phyloP scores from a whole-genome alignment of 2,329 filamentous ascomycete genomes.

The Dactylellina drechsleri region DNA sequence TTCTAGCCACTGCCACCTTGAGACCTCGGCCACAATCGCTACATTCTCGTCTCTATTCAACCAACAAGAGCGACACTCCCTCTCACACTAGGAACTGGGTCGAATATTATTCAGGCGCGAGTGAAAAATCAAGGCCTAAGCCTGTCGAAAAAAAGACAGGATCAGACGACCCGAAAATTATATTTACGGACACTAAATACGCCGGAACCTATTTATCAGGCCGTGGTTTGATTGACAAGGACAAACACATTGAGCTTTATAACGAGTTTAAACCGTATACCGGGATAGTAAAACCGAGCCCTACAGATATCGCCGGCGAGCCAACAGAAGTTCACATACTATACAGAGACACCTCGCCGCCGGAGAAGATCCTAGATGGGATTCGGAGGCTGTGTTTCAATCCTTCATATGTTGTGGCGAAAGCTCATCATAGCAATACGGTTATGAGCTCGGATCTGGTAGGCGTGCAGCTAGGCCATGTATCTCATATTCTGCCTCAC shows the following conservation, averaged over 20 bases:
- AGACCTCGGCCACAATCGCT: background rate
- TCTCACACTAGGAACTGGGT: background rate
- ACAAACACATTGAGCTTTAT: conserved; percentile 20
- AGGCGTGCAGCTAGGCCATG: conserved; percentile 27
- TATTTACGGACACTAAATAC: conserved; percentile 20
- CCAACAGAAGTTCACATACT: conserved; percentile 36
- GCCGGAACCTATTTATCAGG: background rate
- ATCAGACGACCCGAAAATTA: background rate
- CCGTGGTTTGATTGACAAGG: background rate
- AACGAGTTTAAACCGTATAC: conserved; percentile 18
- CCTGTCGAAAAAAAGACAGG: too few species aligned
- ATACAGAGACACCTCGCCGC: conserved; percentile 24
- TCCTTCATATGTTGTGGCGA: conserved; percentile 34
- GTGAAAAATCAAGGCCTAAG: background rate
- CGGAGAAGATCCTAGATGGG: conserved; percentile 9
- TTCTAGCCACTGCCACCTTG: background rate
- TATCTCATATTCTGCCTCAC: conserved; percentile 15
- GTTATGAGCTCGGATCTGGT: conserved; percentile 33
- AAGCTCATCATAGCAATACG: conserved; percentile 1
- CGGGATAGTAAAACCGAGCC: conserved; percentile 23
- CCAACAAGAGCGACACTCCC: background rate
- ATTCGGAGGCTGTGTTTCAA: conserved; percentile 35
- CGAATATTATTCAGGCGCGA: conserved; percentile 1
- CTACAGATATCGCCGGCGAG: conserved; percentile 34
- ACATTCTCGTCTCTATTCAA: conserved; percentile 8